Evolutionary conservation across 2,329 filamentous ascomycete genomes (phyloP).

Genomic region (Coniella lustricola): DNA sequence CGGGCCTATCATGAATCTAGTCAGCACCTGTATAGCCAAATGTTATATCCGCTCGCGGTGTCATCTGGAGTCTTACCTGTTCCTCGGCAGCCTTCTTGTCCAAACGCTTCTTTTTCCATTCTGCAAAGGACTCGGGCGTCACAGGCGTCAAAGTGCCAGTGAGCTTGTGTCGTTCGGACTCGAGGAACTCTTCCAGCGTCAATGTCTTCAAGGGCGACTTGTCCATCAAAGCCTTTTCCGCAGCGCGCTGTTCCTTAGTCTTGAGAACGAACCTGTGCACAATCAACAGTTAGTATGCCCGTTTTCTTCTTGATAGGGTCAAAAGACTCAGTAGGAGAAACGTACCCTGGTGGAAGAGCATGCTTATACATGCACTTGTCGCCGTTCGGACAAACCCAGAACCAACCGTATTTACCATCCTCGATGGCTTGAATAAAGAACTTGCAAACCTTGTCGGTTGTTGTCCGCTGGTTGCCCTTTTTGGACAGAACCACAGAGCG

Average conservation of each 20-base stretch:
- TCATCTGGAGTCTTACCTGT: conserved; percentile 23
- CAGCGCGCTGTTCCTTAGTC: conserved; percentile 92
- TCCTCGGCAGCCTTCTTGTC: conserved; percentile 96
- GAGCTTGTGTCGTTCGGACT: conserved; percentile 92
- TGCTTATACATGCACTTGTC: conserved; percentile 99
- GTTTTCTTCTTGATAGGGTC: too few relatives aligned
- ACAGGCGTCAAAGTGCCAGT: conserved; percentile 89
- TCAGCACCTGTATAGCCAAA: background rate
- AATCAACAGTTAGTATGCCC: background rate
- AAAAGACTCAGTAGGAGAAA: too few relatives aligned
- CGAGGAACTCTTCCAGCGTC: conserved; percentile 94
- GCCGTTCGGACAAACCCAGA: conserved; percentile 95
- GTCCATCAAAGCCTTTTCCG: conserved; percentile 91
- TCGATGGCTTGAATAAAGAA: conserved; percentile 96
- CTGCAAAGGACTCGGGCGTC: conserved; percentile 84
- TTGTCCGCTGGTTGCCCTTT: conserved; percentile 92
- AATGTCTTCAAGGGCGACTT: conserved; percentile 92
- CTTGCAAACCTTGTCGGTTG: conserved; percentile 98
- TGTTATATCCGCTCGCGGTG: background rate
- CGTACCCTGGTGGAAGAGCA: conserved; percentile 86
- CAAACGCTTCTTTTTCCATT: conserved; percentile 92
- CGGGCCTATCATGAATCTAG: conserved; percentile 48
- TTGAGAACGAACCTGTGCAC: conserved; percentile 77
- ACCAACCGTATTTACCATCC: conserved; percentile 98
- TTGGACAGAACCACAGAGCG: conserved; percentile 87